Percentiles rank a stretch among this genome's conserved stretches.
Evolutionary conservation across 2,329 filamentous ascomycete species (phyloP).

Genomic region (Dactylellina drechsleri): DNA sequence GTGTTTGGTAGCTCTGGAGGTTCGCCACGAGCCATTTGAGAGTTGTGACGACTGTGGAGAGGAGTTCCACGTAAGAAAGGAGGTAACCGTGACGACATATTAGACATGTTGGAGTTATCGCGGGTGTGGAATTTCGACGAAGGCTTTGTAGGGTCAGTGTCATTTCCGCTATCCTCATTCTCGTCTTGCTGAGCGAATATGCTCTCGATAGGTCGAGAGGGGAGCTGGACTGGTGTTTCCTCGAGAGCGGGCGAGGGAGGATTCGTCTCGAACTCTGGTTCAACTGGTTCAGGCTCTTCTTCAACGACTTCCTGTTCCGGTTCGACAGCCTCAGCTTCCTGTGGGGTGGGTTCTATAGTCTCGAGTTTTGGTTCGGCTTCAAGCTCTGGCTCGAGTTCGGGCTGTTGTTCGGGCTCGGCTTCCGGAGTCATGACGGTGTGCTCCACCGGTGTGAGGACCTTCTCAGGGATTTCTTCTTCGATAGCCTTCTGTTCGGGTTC

Average conservation of each 20-base stretch:
- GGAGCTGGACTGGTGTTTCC: slow-evolving; percentile 51
- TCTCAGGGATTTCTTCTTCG: slow-evolving; percentile 18
- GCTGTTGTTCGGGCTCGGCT: slow-evolving; percentile 14
- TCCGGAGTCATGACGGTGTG: slow-evolving; percentile 34
- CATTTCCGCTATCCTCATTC: slow-evolving; percentile 56
- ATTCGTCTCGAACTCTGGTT: slow-evolving; percentile 57
- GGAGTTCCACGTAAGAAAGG: slow-evolving; percentile 49
- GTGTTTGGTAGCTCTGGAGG: slow-evolving; percentile 72
- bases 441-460: slow-evolving; percentile 30
- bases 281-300: slow-evolving; percentile 51
- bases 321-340: not conserved
- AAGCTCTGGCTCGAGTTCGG: slow-evolving; percentile 18
- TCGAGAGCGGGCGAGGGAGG: slow-evolving; percentile 56
- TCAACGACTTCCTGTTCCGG: not conserved
- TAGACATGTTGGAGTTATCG: slow-evolving; percentile 54
- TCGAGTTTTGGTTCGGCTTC: slow-evolving; percentile 7
- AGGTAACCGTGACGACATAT: slow-evolving; percentile 48
- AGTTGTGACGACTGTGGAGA: slow-evolving; percentile 47
- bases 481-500: not conserved
- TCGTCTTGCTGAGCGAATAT: slow-evolving; percentile 48
- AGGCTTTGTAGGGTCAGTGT: slow-evolving; percentile 57
- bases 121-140: slow-evolving; percentile 56
- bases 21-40: slow-evolving; percentile 73
- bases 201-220: slow-evolving; percentile 56
- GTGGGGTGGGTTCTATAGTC: slow-evolving; percentile 17